Conservation (phyloP, 768 basidiomycete genomes). For the Termitomyces sp. region DNA sequence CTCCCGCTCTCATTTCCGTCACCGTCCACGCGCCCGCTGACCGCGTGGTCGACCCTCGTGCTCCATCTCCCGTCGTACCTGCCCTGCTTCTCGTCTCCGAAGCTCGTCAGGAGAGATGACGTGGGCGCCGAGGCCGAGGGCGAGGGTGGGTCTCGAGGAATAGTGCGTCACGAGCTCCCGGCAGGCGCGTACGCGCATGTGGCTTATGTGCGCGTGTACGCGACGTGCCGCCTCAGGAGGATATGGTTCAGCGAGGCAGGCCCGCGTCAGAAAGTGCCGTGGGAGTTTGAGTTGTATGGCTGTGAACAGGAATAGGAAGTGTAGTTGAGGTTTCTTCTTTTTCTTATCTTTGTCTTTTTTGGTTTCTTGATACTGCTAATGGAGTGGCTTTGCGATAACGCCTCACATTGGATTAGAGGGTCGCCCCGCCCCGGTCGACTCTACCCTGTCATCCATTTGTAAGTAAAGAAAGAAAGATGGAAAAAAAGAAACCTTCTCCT, state of each 20-base stretch:
- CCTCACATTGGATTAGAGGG: too few species aligned
- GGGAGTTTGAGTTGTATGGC: constrained; percentile 71
- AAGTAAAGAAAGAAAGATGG: too few species aligned
- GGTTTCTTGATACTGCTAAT: too few species aligned
- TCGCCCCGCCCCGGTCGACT: too few species aligned
- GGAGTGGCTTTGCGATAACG: too few species aligned
- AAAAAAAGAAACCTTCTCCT: too few species aligned
- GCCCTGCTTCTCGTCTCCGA: constrained; percentile 52
- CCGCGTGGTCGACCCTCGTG: constrained; percentile 63
- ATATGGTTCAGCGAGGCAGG: constrained; percentile 69
- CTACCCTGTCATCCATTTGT: too few species aligned
- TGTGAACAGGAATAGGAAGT: too few species aligned
- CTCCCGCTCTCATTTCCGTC: constrained; percentile 65
- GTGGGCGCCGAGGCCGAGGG: constrained; percentile 15
- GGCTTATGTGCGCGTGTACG: constrained; percentile 71
- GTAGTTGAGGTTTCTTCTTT: too few species aligned
- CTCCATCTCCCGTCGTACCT: constrained; percentile 58
- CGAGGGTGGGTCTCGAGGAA: constrained; percentile 11
- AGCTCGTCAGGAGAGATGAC: constrained; percentile 24
- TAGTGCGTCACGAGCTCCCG: constrained; percentile 31
- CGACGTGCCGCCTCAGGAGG: constrained; percentile 69
- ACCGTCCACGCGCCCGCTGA: constrained; percentile 49
- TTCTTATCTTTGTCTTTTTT: too few species aligned
- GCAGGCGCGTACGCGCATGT: constrained; percentile 58
- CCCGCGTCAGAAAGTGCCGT: constrained; percentile 49